Evolutionary conservation across 768 basidiomycete species (phyloP).

Genomic region (Infundibulicybe gibba): DNA sequence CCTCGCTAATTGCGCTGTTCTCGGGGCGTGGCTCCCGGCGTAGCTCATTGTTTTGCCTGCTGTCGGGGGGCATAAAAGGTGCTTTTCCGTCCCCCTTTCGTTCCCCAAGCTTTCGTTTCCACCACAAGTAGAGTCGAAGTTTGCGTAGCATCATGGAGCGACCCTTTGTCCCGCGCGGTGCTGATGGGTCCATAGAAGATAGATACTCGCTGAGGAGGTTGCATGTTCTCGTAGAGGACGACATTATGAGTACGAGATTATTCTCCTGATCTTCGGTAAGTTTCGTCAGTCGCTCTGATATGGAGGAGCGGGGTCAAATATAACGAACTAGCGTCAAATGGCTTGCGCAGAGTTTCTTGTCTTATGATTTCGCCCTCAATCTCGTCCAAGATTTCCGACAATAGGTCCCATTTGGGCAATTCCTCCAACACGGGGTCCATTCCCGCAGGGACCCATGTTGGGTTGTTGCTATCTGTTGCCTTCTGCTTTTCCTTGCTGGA

Average conservation of each 20-base stretch:
- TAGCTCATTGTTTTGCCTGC: constrained; percentile 13
- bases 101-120: constrained; percentile 60
- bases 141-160: constrained; percentile 77
- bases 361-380: constrained; percentile 83
- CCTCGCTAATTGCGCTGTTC: constrained; percentile 56
- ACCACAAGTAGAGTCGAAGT: constrained; percentile 70
- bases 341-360: constrained; percentile 39
- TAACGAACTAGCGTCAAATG: constrained; percentile 17
- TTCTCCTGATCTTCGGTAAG: constrained; percentile 41
- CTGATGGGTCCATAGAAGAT: constrained; percentile 53
- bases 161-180: constrained; percentile 61
- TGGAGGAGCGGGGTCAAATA: background rate
- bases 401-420: constrained; percentile 87
- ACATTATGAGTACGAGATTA: constrained; percentile 88
- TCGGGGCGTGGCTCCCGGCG: constrained; percentile 21
- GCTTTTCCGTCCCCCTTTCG: constrained; percentile 31
- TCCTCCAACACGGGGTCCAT: constrained; percentile 91
- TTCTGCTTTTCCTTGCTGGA: constrained; percentile 11
- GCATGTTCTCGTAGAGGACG: constrained; percentile 73
- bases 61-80: constrained; percentile 17
- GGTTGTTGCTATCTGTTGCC: constrained; percentile 23
- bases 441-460: constrained; percentile 68
- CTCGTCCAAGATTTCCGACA: constrained; percentile 85
- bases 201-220: constrained; percentile 79
- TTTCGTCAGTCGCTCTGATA: background rate